A percentile compares a stretch with the other conserved stretches of the same genome.
These are phyloP conservation scores for Aspergillus sp. DNA, from an alignment of 2,329 filamentous ascomycete species.

Conservation along the genomic window DNA sequence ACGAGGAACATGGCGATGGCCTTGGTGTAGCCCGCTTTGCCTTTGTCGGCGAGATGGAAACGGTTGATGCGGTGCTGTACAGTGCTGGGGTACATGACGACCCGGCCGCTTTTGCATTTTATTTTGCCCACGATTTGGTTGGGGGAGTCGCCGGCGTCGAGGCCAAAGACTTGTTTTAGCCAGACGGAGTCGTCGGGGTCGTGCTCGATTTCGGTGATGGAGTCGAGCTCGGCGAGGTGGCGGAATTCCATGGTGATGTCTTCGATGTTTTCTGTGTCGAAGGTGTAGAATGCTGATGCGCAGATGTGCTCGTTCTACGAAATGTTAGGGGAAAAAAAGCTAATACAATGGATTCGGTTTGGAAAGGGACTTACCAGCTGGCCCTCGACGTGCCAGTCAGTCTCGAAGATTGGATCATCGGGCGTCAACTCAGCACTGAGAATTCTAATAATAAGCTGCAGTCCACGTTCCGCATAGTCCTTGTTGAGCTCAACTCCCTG, in stretches of 20 bases:
- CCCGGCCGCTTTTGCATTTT: conserved; percentile 12
- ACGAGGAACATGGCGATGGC: conserved; percentile 56
- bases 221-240: conserved; percentile 31
- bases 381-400: conserved; percentile 47
- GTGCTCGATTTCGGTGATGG: conserved; percentile 24
- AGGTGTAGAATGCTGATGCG: conserved; percentile 60
- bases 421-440: conserved; percentile 57
- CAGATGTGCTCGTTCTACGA: conserved; percentile 59
- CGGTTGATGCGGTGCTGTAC: conserved; percentile 49
- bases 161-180: conserved; percentile 24
- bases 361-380: conserved; percentile 22
- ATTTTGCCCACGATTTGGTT: conserved; percentile 21
- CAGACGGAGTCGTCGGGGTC: conserved; percentile 24
- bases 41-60: conserved; percentile 47
- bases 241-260: conserved; percentile 50
- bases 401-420: conserved; percentile 50
- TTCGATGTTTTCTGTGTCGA: conserved; percentile 57
- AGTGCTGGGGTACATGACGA: conserved; percentile 26
- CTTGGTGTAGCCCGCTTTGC: conserved; percentile 49
- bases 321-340: not conserved
- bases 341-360: not conserved
- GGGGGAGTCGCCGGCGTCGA: conserved; percentile 18
- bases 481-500: conserved; percentile 24
- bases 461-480: conserved; percentile 37
- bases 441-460: conserved; percentile 63